phyloP scores from a whole-genome alignment of 768 basidiomycete species.

The Suillus fuscotomentosus region DNA sequence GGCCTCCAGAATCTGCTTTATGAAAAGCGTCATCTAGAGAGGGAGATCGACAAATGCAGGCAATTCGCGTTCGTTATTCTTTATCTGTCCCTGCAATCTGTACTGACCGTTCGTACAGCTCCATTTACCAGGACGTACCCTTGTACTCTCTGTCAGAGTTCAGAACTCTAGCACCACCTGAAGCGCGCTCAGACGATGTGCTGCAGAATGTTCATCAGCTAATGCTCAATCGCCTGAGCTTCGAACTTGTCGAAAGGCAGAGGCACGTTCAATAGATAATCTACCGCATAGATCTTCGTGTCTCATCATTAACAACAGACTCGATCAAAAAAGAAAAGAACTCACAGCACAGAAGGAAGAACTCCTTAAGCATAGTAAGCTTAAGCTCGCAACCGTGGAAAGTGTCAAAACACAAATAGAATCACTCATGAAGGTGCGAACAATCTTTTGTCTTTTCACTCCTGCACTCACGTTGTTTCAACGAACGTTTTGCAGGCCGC shows the following conservation, averaged over 20 bases:
- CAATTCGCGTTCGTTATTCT: conserved; percentile 75
- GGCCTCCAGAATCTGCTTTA: conserved; percentile 85
- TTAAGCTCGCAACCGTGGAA: conserved; percentile 71
- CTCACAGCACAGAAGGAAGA: conserved; percentile 72
- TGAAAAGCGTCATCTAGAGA: conserved; percentile 85
- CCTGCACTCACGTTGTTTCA: conserved; percentile 12
- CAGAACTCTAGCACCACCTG: conserved; percentile 62
- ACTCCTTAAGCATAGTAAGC: conserved; percentile 75
- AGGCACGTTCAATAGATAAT: conserved; percentile 46
- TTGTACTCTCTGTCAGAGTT: conserved; percentile 73
- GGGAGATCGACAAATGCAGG: conserved; percentile 90
- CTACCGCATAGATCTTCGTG: conserved; percentile 2
- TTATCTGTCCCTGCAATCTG: not conserved
- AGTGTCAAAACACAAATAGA: conserved; percentile 79
- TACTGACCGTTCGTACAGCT: conserved; percentile 42
- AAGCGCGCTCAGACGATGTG: conserved; percentile 58
- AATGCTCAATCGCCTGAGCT: conserved; percentile 84
- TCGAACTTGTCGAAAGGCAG: conserved; percentile 86
- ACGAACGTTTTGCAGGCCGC: conserved; percentile 49
- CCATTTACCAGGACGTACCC: conserved; percentile 85
- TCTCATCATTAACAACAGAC: conserved; percentile 39
- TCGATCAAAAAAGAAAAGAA: conserved; percentile 70
- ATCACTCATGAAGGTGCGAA: conserved; percentile 62
- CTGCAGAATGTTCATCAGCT: conserved; percentile 74
- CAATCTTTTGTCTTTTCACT: conserved; percentile 6